These are phyloP conservation scores for Zygosaccharomyces lentus DNA, from an alignment of 805 yeast genomes.

Conservation along the genomic window DNA sequence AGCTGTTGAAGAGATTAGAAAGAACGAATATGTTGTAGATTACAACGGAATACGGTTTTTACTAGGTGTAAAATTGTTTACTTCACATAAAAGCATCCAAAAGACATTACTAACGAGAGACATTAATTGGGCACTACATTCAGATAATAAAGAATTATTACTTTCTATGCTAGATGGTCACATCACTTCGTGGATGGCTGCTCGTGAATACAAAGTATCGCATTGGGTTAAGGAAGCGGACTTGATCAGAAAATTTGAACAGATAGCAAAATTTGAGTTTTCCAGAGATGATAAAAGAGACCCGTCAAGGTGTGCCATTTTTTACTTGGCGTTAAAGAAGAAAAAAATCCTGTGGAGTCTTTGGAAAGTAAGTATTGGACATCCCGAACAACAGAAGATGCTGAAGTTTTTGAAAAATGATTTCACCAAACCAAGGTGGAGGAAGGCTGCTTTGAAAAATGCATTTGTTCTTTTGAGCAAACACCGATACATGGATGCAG, in stretches of 20 bases:
- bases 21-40: conserved; percentile 35
- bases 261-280: conserved; percentile 69
- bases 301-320: conserved; percentile 70
- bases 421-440: conserved; percentile 73
- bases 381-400: conserved; percentile 81
- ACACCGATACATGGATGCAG: conserved; percentile 83
- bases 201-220: conserved; percentile 57
- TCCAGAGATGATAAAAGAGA: conserved; percentile 51
- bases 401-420: conserved; percentile 71
- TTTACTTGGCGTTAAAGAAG: conserved; percentile 72
- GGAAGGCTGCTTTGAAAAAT: conserved; percentile 82
- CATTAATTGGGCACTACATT: conserved; percentile 81
- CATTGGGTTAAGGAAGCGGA: conserved; percentile 60
- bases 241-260: conserved; percentile 54
- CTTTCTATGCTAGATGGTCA: conserved; percentile 41
- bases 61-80: conserved; percentile 65
- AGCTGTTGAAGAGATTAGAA: conserved; percentile 54
- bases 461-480: conserved; percentile 88
- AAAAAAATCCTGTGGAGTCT: conserved; percentile 72
- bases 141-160: conserved; percentile 68
- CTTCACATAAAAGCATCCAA: conserved; percentile 49
- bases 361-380: conserved; percentile 75
- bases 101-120: conserved; percentile 68
- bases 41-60: conserved; percentile 65
- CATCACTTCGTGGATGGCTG: conserved; percentile 54